A percentile compares a stretch with the other conserved stretches of the same genome.
Conservation (phyloP, 2,329 filamentous ascomycete genomes). For the Epicoccum sorghinum region DNA sequence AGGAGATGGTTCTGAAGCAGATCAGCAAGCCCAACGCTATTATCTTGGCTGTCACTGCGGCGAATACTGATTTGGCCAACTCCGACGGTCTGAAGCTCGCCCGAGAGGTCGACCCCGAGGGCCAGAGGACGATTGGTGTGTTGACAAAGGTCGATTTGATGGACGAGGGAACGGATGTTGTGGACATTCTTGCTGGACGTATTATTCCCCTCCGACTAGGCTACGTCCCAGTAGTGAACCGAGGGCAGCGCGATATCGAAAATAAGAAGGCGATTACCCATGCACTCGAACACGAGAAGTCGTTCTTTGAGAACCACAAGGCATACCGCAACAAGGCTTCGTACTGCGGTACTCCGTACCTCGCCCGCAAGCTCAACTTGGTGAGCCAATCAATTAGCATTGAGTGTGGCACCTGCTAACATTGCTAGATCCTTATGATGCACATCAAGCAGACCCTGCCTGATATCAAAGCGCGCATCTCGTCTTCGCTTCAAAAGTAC, state of each 20-base stretch:
- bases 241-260: conserved; percentile 97
- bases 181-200: conserved; percentile 95
- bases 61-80: conserved; percentile 98
- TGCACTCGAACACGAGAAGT: conserved; percentile 91
- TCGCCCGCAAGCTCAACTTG: conserved; percentile 94
- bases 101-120: conserved; percentile 94
- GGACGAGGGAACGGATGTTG: conserved; percentile 97
- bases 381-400: conserved; percentile 46
- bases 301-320: conserved; percentile 98
- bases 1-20: conserved; percentile 98
- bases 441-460: conserved; percentile 99
- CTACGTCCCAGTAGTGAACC: conserved; percentile 97
- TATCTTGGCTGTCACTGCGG: conserved; percentile 92
- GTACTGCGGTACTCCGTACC: conserved; percentile 96
- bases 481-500: conserved; percentile 94
- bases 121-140: conserved; percentile 96
- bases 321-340: conserved; percentile 98
- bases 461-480: conserved; percentile 96
- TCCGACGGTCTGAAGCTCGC: conserved; percentile 97
- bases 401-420: conserved; percentile 31
- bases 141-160: conserved; percentile 98
- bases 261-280: conserved; percentile 94
- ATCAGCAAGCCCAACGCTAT: conserved; percentile 99
- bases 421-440: conserved; percentile 89
- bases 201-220: conserved; percentile 94